Conservation (phyloP, 495 filamentous ascomycete species). For the Trypethelium eluteriae region DNA sequence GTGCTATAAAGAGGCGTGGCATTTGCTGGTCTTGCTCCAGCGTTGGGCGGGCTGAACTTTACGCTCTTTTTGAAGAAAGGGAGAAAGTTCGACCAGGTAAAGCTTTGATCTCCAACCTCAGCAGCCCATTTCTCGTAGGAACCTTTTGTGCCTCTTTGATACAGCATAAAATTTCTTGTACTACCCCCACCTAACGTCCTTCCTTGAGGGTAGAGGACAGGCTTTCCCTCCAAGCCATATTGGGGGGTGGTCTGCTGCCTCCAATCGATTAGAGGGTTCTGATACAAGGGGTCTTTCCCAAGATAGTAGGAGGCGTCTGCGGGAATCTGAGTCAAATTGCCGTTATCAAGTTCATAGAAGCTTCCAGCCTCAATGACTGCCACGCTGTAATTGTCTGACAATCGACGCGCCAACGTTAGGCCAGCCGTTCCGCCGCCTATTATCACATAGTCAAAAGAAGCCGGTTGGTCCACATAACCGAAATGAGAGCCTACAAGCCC, state of each 20-base stretch:
- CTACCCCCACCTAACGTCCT: neutral
- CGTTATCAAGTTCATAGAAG: constrained; percentile 18
- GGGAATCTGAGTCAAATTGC: constrained; percentile 17
- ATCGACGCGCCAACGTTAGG: constrained; percentile 5
- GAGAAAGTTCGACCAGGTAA: constrained; percentile 43
- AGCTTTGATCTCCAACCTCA: constrained; percentile 46
- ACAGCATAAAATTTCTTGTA: constrained; percentile 24
- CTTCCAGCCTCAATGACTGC: constrained; percentile 16
- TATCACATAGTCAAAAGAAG: constrained; percentile 23
- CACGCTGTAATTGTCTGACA: constrained; percentile 5
- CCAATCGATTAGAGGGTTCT: constrained; percentile 27
- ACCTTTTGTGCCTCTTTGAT: constrained; percentile 23
- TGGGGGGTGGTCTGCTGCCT: constrained; percentile 20
- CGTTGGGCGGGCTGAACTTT: constrained; percentile 45
- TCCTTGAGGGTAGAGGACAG: no score
- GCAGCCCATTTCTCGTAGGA: constrained; percentile 49
- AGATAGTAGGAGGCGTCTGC: constrained; percentile 15
- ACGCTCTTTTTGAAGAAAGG: constrained; percentile 47
- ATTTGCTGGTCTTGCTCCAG: constrained; percentile 33
- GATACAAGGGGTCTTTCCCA: neutral
- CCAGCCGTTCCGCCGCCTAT: constrained; percentile 24
- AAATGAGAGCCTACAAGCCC: neutral
- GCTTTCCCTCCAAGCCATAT: neutral
- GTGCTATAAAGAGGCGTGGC: constrained; percentile 41
- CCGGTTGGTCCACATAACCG: neutral